A percentile compares a stretch with the other conserved stretches of the same genome.
These are phyloP conservation scores for Xerocomellus dryophilus DNA, from an alignment of 768 basidiomycete genomes.

Conservation along the genomic window DNA sequence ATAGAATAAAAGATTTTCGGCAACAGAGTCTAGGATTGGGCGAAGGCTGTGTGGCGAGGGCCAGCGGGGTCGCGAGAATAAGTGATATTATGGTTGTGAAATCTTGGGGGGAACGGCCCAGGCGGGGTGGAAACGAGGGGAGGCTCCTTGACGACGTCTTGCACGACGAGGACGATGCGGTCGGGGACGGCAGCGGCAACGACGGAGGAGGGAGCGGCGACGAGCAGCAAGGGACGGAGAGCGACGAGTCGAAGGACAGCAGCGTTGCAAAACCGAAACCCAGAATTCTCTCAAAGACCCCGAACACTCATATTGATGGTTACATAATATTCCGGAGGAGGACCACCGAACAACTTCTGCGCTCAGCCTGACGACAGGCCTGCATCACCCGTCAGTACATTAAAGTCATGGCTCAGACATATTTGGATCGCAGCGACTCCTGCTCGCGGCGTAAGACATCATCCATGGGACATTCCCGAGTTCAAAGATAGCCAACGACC, in stretches of 20 bases:
- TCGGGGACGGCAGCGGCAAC: slow-evolving; percentile 18
- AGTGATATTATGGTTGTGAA: slow-evolving; percentile 28
- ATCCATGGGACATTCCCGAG: not conserved
- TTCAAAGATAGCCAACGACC: not conserved
- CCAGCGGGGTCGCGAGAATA: slow-evolving; percentile 17
- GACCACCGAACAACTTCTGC: too few relatives aligned
- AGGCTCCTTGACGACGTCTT: slow-evolving; percentile 17
- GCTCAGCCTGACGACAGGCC: not conserved
- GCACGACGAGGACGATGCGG: slow-evolving; percentile 25
- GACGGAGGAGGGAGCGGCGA: slow-evolving; percentile 26
- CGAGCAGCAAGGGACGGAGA: slow-evolving; percentile 31
- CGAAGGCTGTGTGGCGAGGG: slow-evolving; percentile 23
- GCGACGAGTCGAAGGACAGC: slow-evolving; percentile 31
- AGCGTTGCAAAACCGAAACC: slow-evolving; percentile 36
- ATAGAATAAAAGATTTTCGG: slow-evolving; percentile 19
- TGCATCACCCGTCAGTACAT: not conserved
- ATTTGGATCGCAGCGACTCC: not conserved
- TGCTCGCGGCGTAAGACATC: too few relatives aligned
- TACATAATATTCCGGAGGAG: slow-evolving; percentile 17
- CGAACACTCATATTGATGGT: slow-evolving; percentile 18
- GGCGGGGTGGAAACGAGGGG: slow-evolving; percentile 29
- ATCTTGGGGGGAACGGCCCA: slow-evolving; percentile 6
- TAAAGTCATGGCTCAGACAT: not conserved
- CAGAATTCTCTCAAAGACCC: slow-evolving; percentile 37
- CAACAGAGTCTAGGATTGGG: slow-evolving; percentile 20